These are phyloP conservation scores for Fennellomyces sp. DNA, from an alignment of 371 early-diverging fungal genomes.

Conservation along the genomic window DNA sequence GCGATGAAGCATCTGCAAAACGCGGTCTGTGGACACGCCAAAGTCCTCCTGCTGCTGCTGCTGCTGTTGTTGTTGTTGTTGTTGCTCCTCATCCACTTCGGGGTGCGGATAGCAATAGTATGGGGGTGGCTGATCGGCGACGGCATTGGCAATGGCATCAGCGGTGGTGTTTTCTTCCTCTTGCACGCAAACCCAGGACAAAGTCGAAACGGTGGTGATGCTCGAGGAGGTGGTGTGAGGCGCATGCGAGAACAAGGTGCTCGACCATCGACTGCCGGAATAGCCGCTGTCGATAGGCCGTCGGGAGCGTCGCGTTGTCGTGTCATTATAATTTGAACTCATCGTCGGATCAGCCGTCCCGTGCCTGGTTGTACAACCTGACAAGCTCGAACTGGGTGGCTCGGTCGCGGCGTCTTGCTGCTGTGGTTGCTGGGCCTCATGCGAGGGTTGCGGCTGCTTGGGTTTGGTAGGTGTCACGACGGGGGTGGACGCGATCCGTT, in stretches of 20 bases:
- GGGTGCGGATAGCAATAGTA: conserved; percentile 4
- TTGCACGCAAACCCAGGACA: not conserved
- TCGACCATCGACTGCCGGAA: not conserved
- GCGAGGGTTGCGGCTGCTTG: not conserved
- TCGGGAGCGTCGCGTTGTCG: conserved; percentile 10
- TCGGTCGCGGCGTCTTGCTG: not conserved
- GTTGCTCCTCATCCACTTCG: not conserved
- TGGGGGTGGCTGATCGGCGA: not conserved
- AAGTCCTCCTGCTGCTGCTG: not conserved
- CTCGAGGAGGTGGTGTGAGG: not conserved
- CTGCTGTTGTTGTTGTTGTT: not conserved
- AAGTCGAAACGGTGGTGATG: not conserved
- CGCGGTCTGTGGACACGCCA: not conserved
- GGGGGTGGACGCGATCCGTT: not conserved
- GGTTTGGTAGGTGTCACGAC: not conserved
- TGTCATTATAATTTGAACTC: conserved; percentile 16
- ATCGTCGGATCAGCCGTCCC: conserved; percentile 19
- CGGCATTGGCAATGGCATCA: not conserved
- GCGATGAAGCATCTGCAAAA: not conserved
- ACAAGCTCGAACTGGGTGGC: conserved; percentile 9
- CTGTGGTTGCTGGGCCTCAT: not conserved
- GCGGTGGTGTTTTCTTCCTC: conserved; percentile 1
- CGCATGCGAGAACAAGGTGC: not conserved
- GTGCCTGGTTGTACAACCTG: conserved; percentile 23
- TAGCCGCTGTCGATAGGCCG: conserved; percentile 14